A percentile compares a stretch with the other conserved stretches of the same genome.
Conservation (phyloP, 2,329 filamentous ascomycete species). For the Nectriaceae sp. region DNA sequence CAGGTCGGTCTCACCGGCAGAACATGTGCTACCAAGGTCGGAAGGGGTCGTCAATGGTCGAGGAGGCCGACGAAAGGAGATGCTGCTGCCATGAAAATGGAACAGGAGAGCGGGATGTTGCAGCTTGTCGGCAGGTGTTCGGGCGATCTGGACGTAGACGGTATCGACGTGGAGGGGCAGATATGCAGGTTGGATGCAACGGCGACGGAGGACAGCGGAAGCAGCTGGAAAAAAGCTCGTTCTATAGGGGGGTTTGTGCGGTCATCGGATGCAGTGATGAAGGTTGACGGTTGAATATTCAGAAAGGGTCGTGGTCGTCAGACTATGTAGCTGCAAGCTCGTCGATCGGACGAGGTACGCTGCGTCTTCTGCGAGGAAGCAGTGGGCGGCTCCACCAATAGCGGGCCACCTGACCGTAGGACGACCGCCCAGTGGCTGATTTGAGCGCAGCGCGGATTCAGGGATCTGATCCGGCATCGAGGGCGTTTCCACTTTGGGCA, state of each 20-base stretch:
- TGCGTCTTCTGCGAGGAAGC: background rate
- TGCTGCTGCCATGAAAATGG: constrained; percentile 23
- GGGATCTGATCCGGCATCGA: constrained; percentile 19
- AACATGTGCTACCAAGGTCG: constrained; percentile 31
- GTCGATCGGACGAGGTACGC: constrained; percentile 24
- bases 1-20: constrained; percentile 31
- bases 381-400: constrained; percentile 10
- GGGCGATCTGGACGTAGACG: constrained; percentile 17
- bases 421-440: constrained; percentile 20
- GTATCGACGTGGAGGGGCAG: constrained; percentile 19
- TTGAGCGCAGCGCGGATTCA: constrained; percentile 16
- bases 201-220: background rate
- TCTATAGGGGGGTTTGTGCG: constrained; percentile 15
- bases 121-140: constrained; percentile 4
- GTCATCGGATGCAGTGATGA: constrained; percentile 12
- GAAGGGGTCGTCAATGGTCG: constrained; percentile 10
- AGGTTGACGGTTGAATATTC: constrained; percentile 11
- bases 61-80: background rate
- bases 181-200: constrained; percentile 6
- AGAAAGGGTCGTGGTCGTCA: constrained; percentile 14
- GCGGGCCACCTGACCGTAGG: constrained; percentile 8
- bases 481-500: constrained; percentile 17
- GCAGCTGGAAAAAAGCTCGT: constrained; percentile 9
- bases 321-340: constrained; percentile 28
- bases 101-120: constrained; percentile 11